These are phyloP conservation scores for Ceratocystis smalleyi DNA, from an alignment of 2,329 filamentous ascomycete species.

Conservation along the genomic window DNA sequence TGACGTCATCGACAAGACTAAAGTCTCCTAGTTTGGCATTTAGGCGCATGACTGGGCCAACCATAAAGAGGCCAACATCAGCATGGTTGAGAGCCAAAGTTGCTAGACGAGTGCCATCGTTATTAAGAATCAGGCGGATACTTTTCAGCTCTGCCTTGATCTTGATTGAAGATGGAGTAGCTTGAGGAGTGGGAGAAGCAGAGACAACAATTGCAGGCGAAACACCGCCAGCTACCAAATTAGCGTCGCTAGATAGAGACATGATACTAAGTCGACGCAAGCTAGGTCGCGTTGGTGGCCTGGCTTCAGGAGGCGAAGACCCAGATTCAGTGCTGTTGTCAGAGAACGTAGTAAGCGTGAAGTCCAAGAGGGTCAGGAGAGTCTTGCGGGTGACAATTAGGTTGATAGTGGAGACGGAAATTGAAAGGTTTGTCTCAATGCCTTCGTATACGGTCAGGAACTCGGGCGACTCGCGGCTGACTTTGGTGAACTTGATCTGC, in stretches of 20 bases:
- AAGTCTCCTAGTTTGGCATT: slow-evolving; percentile 76
- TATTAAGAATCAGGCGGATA: slow-evolving; percentile 88
- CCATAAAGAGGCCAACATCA: slow-evolving; percentile 76
- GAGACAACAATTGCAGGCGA: slow-evolving; percentile 7
- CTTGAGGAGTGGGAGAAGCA: slow-evolving; percentile 17
- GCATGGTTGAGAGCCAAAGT: slow-evolving; percentile 87
- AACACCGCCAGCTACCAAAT: background rate
- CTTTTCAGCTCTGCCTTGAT: slow-evolving; percentile 89
- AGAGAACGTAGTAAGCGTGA: slow-evolving; percentile 83
- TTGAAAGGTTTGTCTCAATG: slow-evolving; percentile 82
- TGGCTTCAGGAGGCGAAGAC: slow-evolving; percentile 22
- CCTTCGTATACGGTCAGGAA: slow-evolving; percentile 86
- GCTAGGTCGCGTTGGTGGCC: slow-evolving; percentile 1
- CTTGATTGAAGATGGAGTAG: slow-evolving; percentile 53
- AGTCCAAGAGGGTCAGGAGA: slow-evolving; percentile 80
- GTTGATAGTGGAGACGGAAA: slow-evolving; percentile 88
- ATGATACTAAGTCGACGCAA: slow-evolving; percentile 14
- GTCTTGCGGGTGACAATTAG: slow-evolving; percentile 87
- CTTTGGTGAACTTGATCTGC: slow-evolving; percentile 73
- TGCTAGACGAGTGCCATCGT: slow-evolving; percentile 87
- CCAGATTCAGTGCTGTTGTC: slow-evolving; percentile 27
- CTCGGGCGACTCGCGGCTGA: slow-evolving; percentile 82
- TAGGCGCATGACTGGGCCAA: slow-evolving; percentile 73
- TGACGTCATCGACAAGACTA: slow-evolving; percentile 82
- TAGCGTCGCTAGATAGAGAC: slow-evolving; percentile 11